Evolutionary conservation across 371 early-diverging fungal species (phyloP), one percentile per base, ranked within the genome.

Genomic region (Synchytrium microbalum): DNA sequence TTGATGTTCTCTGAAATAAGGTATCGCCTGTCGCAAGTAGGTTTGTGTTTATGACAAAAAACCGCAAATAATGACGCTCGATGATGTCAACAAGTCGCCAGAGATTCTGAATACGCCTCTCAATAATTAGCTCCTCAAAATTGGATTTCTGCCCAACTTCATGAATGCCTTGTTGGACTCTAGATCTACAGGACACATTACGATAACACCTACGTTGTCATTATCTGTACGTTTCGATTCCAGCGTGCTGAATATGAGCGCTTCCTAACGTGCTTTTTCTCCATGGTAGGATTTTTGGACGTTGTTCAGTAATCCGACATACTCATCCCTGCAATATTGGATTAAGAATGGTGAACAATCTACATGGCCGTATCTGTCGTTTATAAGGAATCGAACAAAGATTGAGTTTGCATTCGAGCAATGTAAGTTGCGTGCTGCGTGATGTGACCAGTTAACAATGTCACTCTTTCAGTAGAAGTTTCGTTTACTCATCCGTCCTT

Each of bases 271-370:
- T 24, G n/a, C 19, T 16, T n/a, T 32, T 1, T 3, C 19, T 64
- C 27, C 27, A 29, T 32, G 16, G 1, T 59, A n/a, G 32, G 58
- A 13, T 16, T 38, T 46, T 64, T 79, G 77, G 57, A 82, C 77
- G 0, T 61, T 90, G n/a, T 86, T 92, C 58, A 83, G 88, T 5
- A 88, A 89, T 60, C 93, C 92, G 24, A 88, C 88, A 0, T 74
- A 83, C 51, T 69, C 76, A 30, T 78, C 85, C 5, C 70, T 91
- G 31, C 82, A 83, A 52, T 87, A 91, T 67, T 91, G 91, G 91
- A 84, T 90, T 55, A 60, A 78, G 14, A 89, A 90, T 67, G 93
- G 93, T 28, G 88, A 90, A 66, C 80, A 83, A 58, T 86, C 91
- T 0, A 90, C 92, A 0, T 92, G 92, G 91, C 93, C 91, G 2